These are phyloP conservation scores for Amauroascus niger DNA, from an alignment of 2,329 filamentous ascomycete species.

Conservation along the genomic window DNA sequence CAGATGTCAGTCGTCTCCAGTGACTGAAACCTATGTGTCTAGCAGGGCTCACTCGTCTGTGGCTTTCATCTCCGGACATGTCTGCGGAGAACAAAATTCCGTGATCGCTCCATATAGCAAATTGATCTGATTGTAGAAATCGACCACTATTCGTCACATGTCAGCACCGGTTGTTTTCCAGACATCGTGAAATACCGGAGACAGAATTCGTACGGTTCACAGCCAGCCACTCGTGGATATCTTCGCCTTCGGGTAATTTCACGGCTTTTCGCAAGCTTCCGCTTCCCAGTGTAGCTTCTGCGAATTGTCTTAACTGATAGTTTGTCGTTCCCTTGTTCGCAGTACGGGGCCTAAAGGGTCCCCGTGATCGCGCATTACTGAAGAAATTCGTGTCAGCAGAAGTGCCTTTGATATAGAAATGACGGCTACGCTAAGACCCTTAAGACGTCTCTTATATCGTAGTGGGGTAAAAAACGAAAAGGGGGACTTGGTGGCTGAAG, in stretches of 20 bases:
- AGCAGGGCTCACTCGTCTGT: conserved; percentile 72
- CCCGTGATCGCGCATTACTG: conserved; percentile 78
- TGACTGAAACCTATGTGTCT: neutral
- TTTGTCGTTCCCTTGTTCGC: conserved; percentile 75
- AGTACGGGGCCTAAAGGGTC: conserved; percentile 82
- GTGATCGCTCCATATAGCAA: conserved; percentile 97
- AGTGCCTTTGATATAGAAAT: neutral
- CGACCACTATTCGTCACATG: conserved; percentile 59
- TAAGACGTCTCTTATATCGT: too few species aligned
- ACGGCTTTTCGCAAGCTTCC: conserved; percentile 94
- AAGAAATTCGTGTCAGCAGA: neutral
- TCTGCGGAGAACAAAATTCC: conserved; percentile 94
- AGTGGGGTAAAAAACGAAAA: neutral
- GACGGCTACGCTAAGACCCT: neutral
- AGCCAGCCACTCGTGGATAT: conserved; percentile 95
- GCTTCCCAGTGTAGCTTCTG: conserved; percentile 89
- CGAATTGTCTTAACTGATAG: conserved; percentile 95
- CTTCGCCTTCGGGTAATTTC: conserved; percentile 91
- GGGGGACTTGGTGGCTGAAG: neutral
- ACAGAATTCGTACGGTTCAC: conserved; percentile 64
- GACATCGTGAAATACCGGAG: neutral
- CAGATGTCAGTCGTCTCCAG: neutral
- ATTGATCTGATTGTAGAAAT: conserved; percentile 99
- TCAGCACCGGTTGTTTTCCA: conserved; percentile 1
- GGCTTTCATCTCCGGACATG: conserved; percentile 99